Conservation (phyloP, 176 grass and related monocot species). For the Cenchrus fungigraminus region DNA sequence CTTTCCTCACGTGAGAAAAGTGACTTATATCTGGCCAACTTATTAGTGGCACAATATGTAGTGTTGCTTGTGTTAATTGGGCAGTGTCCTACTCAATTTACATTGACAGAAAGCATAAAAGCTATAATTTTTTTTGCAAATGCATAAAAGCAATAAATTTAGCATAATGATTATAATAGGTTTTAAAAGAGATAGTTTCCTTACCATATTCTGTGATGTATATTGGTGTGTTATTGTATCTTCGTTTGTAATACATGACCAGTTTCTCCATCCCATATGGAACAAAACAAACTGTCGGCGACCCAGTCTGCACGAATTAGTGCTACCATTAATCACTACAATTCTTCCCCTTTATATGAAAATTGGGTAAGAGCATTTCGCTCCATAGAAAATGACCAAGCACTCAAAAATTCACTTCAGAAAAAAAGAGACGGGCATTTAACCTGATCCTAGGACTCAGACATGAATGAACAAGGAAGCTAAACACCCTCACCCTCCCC, state of each 20-base stretch:
- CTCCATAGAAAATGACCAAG: no score
- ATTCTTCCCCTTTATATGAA: background rate
- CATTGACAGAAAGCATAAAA: background rate
- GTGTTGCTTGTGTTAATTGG: background rate
- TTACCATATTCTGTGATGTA: slow-evolving; percentile 84
- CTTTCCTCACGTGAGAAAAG: background rate
- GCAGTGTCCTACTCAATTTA: background rate
- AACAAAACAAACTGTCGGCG: slow-evolving; percentile 25
- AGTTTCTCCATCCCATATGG: slow-evolving; percentile 64
- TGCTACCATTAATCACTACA: background rate
- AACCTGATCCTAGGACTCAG: no score
- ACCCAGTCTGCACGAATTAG: slow-evolving; percentile 56
- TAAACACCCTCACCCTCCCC: background rate
- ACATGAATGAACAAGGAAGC: background rate
- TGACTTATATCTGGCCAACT: background rate
- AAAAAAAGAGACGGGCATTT: no score
- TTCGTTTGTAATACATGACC: slow-evolving; percentile 66
- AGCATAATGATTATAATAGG: background rate
- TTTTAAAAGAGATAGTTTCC: background rate
- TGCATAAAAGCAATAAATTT: no score
- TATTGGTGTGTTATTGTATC: slow-evolving; percentile 69
- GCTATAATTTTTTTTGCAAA: background rate
- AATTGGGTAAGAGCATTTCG: no score
- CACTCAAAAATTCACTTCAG: no score
- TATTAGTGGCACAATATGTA: background rate